Evolutionary conservation across 495 filamentous ascomycete genomes (phyloP), one percentile per base, ranked within the genome.

Genomic region (Trypethelium eluteriae): DNA sequence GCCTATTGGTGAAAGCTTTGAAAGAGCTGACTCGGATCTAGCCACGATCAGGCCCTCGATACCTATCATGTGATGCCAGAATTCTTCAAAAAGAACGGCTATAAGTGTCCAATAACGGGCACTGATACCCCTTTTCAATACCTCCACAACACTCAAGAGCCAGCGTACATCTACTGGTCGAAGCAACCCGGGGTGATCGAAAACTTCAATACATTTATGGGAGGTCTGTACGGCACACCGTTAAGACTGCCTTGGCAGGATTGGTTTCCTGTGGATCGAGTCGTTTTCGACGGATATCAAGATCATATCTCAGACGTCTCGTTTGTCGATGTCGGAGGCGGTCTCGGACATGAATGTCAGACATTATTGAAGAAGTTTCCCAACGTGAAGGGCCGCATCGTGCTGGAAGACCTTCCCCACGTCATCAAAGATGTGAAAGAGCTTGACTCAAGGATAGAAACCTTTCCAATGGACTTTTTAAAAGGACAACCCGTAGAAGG

Each of bases 381-480:
- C 1, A 34, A 14, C 6, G 41, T 14, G 14, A 67, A 3, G 39
- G 66, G 66, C 0, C 53, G 38, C 32, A 16, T 70, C 14, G 53
- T 68, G 9, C 63, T 70, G 1, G 49, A 66, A 39, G 67, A 69
- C 39, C 62, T 68, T 10, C 66, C 66, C 0, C 16, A 7, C 49
- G 65, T 56, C 14, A 35, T 69, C 1, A 36, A 46, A 2, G 14
- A 35, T 14, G 34, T 67, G 32, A 38, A 32, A 39, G 56, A n/a
- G 34, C 62, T 36, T 25, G 16, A 25, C 39, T 4, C 35, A 18
- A 63, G 64, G 9, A 67, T 69, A 5, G 44, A 67, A 1, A 39
- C n/a, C 1, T 63, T 69, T 64, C 39, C 2, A 2, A 50, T 67
- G 34, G 65, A 69, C 39, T 69, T 69, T 49, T 69, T 69, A 50